Conservation (phyloP, 139 green algal species). For the Asterochloris sp. region DNA sequence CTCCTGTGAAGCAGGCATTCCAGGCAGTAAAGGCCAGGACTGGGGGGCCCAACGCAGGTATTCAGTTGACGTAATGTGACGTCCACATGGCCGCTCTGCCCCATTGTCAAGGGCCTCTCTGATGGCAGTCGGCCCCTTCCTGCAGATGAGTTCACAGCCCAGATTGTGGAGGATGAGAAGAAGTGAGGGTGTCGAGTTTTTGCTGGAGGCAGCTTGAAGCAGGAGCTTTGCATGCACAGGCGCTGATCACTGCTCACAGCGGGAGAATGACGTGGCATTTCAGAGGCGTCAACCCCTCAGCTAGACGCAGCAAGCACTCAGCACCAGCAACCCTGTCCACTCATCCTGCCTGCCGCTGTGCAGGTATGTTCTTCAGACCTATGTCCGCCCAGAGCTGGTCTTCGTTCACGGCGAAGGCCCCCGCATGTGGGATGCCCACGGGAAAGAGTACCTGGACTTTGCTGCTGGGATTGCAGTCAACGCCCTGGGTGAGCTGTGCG, state of each 20-base stretch:
- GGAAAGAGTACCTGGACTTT: conserved; percentile 94
- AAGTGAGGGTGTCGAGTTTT: no score
- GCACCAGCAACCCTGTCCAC: no score
- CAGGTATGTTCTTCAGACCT: conserved; percentile 86
- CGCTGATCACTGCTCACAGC: neutral
- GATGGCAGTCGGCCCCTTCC: no score
- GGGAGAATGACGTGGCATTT: neutral
- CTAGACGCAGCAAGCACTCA: no score
- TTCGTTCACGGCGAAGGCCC: conserved; percentile 76
- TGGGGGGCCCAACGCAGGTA: no score
- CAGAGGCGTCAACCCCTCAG: neutral
- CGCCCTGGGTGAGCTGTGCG: conserved; percentile 55
- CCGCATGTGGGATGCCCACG: conserved; percentile 78
- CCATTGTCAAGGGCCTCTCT: no score
- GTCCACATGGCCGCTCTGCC: no score
- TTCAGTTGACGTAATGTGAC: no score
- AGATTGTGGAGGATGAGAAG: conserved; percentile 28
- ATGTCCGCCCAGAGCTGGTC: conserved; percentile 74
- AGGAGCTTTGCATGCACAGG: no score
- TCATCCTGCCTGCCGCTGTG: neutral
- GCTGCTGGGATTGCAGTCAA: conserved; percentile 97
- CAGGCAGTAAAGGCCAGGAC: no score
- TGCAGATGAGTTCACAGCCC: conserved; percentile 13
- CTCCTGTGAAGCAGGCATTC: no score
- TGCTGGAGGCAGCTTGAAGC: no score